Base-by-base conservation (phyloP, 2,329 filamentous ascomycete species). In the Ophiostoma sp. region DNA sequence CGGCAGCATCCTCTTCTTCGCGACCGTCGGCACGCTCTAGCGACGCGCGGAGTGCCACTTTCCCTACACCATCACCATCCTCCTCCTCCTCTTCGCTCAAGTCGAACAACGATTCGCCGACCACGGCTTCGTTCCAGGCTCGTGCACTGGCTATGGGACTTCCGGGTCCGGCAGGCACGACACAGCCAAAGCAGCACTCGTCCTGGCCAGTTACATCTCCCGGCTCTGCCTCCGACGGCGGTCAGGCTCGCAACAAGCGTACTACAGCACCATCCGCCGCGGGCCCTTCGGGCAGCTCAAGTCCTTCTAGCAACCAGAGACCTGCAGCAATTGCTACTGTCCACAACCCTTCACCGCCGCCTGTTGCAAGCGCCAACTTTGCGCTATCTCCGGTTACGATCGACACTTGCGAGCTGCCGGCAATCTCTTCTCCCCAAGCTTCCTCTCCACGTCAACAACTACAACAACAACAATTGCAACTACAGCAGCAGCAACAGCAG, bases 91-190 rank as follows among this genome's bases (percentile, higher is more conserved):
- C 66, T 2, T 72, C 73, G 1, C 28, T 73, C 2, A n/a, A 39
- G 17, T 57, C 66, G 28, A 59, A 63, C 69, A 36, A 64, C 69
- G 55, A 17, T 39, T 69, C 68, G 7, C 39, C 63, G 1, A 68
- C 74, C 1, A 19, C 70, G 8, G 45, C 73, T 2, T 71, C 83
- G 3, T 85, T 84, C 72, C 82, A 81, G 66, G 81, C 78, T 48
- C 80, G 83, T 2, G 74, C 74, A 0, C 22, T 55, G 8, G 75
- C 72, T 9, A 73, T 75, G 72, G 73, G 74, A 0, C 55, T 75
- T 3, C 71, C 28, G n/a, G 48, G 42, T 3, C 68, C 72, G 7
- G 36, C 52, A 5, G 36, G 28, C n/a, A 12, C 64, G 2, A 57
- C 33, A 25, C 68, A 45, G 68, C 57, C 61, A 28, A 52, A 22